Conservation (phyloP, 805 yeast genomes). For the Candida silvatica region DNA sequence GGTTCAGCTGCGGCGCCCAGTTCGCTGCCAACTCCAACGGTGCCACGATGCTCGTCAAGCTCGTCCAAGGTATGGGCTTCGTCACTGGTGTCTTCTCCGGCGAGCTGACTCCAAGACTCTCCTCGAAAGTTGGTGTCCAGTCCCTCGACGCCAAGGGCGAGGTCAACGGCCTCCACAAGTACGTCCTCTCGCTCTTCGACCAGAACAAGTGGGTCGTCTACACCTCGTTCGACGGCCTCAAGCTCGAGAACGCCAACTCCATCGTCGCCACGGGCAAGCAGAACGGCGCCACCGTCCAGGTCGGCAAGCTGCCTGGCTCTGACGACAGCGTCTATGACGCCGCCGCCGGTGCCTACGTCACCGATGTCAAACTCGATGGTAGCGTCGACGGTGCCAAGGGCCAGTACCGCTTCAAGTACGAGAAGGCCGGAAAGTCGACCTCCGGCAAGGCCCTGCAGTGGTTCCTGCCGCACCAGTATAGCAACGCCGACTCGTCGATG, state of each 20-base stretch:
- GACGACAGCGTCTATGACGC: slow-evolving; percentile 41
- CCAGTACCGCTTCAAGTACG: slow-evolving; percentile 33
- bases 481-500: slow-evolving; percentile 22
- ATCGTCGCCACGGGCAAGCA: slow-evolving; percentile 26
- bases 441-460: slow-evolving; percentile 29
- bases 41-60: slow-evolving; percentile 35
- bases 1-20: slow-evolving; percentile 25
- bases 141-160: slow-evolving; percentile 32
- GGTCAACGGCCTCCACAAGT: slow-evolving; percentile 41
- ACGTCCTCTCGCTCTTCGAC: slow-evolving; percentile 43
- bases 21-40: slow-evolving; percentile 22
- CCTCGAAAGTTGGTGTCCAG: slow-evolving; percentile 60
- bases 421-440: slow-evolving; percentile 16
- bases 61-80: slow-evolving; percentile 78
- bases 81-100: slow-evolving; percentile 55
- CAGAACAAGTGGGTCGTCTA: slow-evolving; percentile 62
- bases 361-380: slow-evolving; percentile 34
- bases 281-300: slow-evolving; percentile 36
- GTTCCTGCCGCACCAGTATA: slow-evolving; percentile 47
- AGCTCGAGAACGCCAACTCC: slow-evolving; percentile 19
- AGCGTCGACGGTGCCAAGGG: slow-evolving; percentile 20
- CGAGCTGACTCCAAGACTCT: slow-evolving; percentile 41
- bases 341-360: slow-evolving; percentile 63
- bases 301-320: slow-evolving; percentile 32
- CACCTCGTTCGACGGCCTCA: slow-evolving; percentile 15